Percentiles rank a stretch among this genome's conserved stretches.
These are phyloP conservation scores for Tremellales sp. DNA, from an alignment of 1,284 basidiomycete genomes.

Conservation along the genomic window DNA sequence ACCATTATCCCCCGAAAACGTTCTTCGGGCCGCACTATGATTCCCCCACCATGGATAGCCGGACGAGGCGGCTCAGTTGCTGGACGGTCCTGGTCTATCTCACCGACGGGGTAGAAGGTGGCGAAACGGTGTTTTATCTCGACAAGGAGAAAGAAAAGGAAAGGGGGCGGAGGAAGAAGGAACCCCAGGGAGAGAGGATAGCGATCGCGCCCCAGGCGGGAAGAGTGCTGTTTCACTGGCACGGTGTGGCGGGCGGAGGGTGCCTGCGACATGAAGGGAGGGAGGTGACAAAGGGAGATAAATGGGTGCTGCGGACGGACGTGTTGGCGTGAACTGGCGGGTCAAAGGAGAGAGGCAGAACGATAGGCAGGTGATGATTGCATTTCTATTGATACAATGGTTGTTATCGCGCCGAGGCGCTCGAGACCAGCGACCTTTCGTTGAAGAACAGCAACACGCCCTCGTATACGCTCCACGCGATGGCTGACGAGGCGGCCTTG, in stretches of 20 bases:
- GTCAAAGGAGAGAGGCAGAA: neutral
- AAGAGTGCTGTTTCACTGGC: constrained; percentile 68
- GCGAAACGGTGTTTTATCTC: constrained; percentile 73
- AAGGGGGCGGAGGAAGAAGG: neutral
- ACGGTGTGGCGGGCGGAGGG: constrained; percentile 63
- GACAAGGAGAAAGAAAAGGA: constrained; percentile 45
- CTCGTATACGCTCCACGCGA: constrained; percentile 92
- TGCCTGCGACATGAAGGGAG: constrained; percentile 76
- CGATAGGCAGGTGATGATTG: neutral
- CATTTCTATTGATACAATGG: too few relatives aligned
- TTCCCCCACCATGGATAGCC: constrained; percentile 15
- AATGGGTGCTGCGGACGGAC: constrained; percentile 73
- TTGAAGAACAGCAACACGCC: constrained; percentile 62
- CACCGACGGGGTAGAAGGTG: constrained; percentile 68
- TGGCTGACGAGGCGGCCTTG: constrained; percentile 83
- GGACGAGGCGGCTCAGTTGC: constrained; percentile 44
- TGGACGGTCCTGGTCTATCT: constrained; percentile 80
- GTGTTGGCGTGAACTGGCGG: constrained; percentile 54
- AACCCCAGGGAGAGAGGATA: constrained; percentile 52
- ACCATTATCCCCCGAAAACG: constrained; percentile 32
- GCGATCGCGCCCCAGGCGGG: constrained; percentile 62
- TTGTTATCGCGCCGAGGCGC: too few relatives aligned
- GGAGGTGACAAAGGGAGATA: constrained; percentile 61
- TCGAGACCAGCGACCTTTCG: too few relatives aligned
- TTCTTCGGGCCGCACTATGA: constrained; percentile 40